Conservation (phyloP, 306 rosid species). For the Castanea sativa region DNA sequence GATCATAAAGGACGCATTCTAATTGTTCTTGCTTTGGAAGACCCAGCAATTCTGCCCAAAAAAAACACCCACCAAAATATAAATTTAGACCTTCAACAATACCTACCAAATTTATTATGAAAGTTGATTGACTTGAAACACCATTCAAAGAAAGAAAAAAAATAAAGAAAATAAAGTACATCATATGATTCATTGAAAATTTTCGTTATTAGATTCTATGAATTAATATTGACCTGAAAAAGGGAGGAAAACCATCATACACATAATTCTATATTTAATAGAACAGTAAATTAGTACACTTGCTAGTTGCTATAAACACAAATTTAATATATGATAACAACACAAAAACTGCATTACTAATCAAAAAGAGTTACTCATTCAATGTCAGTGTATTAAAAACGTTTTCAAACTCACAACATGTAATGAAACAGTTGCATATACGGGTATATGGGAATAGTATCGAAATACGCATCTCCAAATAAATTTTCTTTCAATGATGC, state of each 20-base stretch:
- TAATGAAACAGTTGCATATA: neutral
- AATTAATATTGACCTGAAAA: neutral
- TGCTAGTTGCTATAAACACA: neutral
- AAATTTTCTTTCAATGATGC: no score
- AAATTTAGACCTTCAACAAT: neutral
- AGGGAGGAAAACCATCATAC: no score
- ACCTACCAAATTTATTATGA: neutral
- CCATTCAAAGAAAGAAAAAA: neutral
- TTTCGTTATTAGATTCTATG: neutral
- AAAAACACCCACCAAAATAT: neutral
- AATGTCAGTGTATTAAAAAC: neutral
- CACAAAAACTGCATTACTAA: neutral
- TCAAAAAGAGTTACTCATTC: neutral
- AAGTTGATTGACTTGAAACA: neutral
- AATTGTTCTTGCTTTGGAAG: neutral
- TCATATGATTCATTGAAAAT: neutral
- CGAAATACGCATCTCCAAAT: no score
- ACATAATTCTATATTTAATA: no score
- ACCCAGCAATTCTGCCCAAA: conserved; percentile 42
- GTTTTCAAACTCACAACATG: neutral
- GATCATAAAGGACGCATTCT: conserved; percentile 43
- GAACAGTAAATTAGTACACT: neutral
- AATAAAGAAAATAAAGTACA: neutral
- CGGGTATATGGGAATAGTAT: no score
- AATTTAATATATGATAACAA: neutral